Conservation (phyloP, 2,329 filamentous ascomycete genomes). For the Aspergillus udagawae region DNA sequence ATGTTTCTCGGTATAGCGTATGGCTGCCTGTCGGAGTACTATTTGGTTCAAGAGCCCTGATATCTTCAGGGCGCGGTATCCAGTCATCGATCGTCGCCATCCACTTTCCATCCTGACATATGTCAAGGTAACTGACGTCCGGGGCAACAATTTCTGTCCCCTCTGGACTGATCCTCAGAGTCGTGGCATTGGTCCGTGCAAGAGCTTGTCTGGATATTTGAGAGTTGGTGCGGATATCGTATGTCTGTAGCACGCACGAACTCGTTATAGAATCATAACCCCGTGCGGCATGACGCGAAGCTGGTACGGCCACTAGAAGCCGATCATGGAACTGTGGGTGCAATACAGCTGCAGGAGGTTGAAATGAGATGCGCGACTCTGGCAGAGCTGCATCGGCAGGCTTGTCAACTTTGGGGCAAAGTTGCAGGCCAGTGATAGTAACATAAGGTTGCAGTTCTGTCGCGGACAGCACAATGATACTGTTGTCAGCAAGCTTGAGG, state of each 20-base stretch:
- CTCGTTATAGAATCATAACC: slow-evolving; percentile 44
- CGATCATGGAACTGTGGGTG: slow-evolving; percentile 61
- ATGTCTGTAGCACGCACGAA: slow-evolving; percentile 67
- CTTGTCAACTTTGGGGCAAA: slow-evolving; percentile 44
- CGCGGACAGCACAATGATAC: slow-evolving; percentile 83
- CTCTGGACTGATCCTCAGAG: slow-evolving; percentile 69
- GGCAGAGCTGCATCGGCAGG: slow-evolving; percentile 45
- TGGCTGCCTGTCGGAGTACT: slow-evolving; percentile 39
- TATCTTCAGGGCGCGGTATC: slow-evolving; percentile 68
- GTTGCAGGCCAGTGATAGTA: slow-evolving; percentile 78
- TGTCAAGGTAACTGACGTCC: slow-evolving; percentile 67
- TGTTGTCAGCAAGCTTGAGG: slow-evolving; percentile 86
- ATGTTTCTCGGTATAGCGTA: slow-evolving; percentile 62
- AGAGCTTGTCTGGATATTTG: slow-evolving; percentile 84
- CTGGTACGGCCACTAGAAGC: slow-evolving; percentile 64
- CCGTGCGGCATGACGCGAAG: slow-evolving; percentile 43
- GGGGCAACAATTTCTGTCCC: slow-evolving; percentile 72
- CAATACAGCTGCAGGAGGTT: slow-evolving; percentile 55
- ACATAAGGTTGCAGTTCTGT: slow-evolving; percentile 80
- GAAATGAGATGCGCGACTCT: slow-evolving; percentile 6
- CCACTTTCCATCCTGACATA: slow-evolving; percentile 81
- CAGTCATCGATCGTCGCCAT: slow-evolving; percentile 90
- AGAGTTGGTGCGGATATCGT: slow-evolving; percentile 74
- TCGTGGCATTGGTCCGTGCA: slow-evolving; percentile 80
- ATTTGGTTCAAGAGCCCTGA: slow-evolving; percentile 51